phyloP scores from a whole-genome alignment of 2,329 filamentous ascomycete species.

The Pseudogymnoascus pannorum region DNA sequence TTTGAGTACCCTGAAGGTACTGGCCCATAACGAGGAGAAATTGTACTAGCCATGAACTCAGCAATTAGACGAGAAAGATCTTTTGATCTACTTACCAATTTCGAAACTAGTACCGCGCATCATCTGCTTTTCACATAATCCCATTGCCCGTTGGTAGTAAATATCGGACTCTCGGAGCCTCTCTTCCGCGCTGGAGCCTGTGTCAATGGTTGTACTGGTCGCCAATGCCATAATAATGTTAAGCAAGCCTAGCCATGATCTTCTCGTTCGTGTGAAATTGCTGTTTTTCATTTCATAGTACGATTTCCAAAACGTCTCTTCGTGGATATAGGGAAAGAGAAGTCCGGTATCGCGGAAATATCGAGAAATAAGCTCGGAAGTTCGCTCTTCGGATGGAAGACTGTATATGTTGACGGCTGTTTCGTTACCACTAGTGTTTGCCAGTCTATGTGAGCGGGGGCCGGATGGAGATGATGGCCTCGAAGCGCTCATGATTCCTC shows the following conservation, averaged over 20 bases:
- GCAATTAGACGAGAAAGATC: background rate
- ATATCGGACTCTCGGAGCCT: conserved; percentile 36
- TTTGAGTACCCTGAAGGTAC: conserved; percentile 47
- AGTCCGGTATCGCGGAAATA: conserved; percentile 34
- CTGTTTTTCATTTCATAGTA: conserved; percentile 28
- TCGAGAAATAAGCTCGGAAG: conserved; percentile 26
- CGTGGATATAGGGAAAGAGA: conserved; percentile 35
- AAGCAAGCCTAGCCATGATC: conserved; percentile 44
- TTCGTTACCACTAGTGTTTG: conserved; percentile 11
- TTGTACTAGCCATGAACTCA: conserved; percentile 34
- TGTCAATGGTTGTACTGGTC: conserved; percentile 29
- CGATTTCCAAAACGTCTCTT: conserved; percentile 29
- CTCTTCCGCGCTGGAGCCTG: conserved; percentile 28
- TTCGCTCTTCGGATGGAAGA: conserved; percentile 28
- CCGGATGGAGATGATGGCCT: conserved; percentile 19
- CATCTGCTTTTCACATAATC: conserved; percentile 37
- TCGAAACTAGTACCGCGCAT: conserved; percentile 38
- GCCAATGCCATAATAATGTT: conserved; percentile 45
- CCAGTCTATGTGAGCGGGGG: background rate
- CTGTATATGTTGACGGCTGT: conserved; percentile 25
- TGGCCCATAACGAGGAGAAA: conserved; percentile 42
- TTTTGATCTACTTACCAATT: conserved; percentile 27
- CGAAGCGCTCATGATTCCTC: conserved; percentile 19
- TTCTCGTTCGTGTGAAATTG: conserved; percentile 32
- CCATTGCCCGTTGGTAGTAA: conserved; percentile 38